These are phyloP conservation scores for Meyerozyma smithsonii DNA, from an alignment of 1,139 yeast genomes.

Conservation along the genomic window DNA sequence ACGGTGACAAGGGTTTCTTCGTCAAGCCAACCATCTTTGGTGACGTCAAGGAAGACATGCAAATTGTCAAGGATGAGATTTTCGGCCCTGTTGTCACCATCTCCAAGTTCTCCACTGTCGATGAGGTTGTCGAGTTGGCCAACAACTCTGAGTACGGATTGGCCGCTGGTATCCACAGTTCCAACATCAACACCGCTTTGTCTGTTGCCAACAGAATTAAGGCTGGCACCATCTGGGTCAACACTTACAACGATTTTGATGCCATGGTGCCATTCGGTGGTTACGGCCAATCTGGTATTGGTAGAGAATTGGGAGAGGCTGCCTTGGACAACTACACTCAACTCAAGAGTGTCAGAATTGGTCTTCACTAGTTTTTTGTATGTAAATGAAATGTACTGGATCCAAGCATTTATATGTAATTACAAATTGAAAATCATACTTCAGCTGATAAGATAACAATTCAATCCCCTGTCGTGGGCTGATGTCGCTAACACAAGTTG, in stretches of 20 bases:
- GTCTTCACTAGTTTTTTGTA: slow-evolving; percentile 9
- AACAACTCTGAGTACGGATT: slow-evolving; percentile 76
- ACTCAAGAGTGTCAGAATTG: slow-evolving; percentile 70
- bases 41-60: slow-evolving; percentile 62
- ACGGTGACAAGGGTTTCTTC: slow-evolving; percentile 66
- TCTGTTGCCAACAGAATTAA: slow-evolving; percentile 61
- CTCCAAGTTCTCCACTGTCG: slow-evolving; percentile 66
- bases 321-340: slow-evolving; percentile 82
- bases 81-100: slow-evolving; percentile 83
- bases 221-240: slow-evolving; percentile 85
- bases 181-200: slow-evolving; percentile 21
- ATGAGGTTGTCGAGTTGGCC: slow-evolving; percentile 66
- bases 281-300: slow-evolving; percentile 81
- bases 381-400: not conserved
- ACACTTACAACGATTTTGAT: slow-evolving; percentile 82
- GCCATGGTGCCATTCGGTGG: slow-evolving; percentile 84
- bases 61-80: slow-evolving; percentile 75
- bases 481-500: not conserved
- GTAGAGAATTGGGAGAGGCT: slow-evolving; percentile 87
- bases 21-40: slow-evolving; percentile 77
- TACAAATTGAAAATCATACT: too few species aligned
- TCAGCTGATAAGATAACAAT: too few species aligned
- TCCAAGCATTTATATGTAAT: too few species aligned
- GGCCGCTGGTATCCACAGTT: slow-evolving; percentile 83
- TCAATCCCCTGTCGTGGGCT: too few species aligned